A percentile compares a stretch with the other conserved stretches of the same genome.
These are phyloP conservation scores for Penicillium aurantiogriseum DNA, from an alignment of 2,329 filamentous ascomycete species.

Conservation along the genomic window DNA sequence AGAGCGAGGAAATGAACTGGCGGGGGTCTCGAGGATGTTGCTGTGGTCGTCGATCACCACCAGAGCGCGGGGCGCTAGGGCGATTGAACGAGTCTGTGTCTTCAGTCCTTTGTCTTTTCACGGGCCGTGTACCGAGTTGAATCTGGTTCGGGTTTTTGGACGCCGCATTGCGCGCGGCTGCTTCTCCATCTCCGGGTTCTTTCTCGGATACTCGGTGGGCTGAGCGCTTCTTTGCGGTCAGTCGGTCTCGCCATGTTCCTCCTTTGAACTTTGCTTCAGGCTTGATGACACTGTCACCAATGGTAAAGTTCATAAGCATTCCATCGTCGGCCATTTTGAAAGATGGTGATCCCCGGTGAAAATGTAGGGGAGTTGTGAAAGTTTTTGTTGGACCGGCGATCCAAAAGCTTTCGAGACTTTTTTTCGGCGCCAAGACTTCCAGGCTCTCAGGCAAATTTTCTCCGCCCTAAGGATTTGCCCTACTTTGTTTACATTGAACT, in stretches of 20 bases:
- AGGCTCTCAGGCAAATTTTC: conserved; percentile 31
- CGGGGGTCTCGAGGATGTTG: conserved; percentile 45
- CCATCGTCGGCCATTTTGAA: conserved; percentile 83
- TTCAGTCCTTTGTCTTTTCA: conserved; percentile 44
- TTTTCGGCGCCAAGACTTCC: conserved; percentile 25
- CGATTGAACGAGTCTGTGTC: conserved; percentile 31
- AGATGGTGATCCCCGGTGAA: conserved; percentile 3
- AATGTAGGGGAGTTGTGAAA: conserved; percentile 1
- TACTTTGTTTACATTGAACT: conserved; percentile 28
- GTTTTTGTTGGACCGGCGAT: conserved; percentile 12
- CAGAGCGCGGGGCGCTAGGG: conserved; percentile 10
- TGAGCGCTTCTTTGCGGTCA: conserved; percentile 72
- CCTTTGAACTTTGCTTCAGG: conserved; percentile 70
- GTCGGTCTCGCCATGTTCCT: conserved; percentile 87
- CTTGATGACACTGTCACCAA: conserved; percentile 65
- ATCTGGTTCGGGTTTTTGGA: conserved; percentile 38
- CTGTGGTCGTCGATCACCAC: conserved; percentile 19
- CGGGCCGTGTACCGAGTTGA: conserved; percentile 33
- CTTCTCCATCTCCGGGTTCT: conserved; percentile 9
- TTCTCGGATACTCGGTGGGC: conserved; percentile 35
- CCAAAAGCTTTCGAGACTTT: conserved; percentile 24
- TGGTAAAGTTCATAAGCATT: conserved; percentile 88
- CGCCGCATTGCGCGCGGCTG: conserved; percentile 15
- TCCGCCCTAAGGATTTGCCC: conserved; percentile 34
- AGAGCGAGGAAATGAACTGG: conserved; percentile 84